Evolutionary conservation across 2,329 filamentous ascomycete species (phyloP).

Genomic region (Alternaria arbusti): DNA sequence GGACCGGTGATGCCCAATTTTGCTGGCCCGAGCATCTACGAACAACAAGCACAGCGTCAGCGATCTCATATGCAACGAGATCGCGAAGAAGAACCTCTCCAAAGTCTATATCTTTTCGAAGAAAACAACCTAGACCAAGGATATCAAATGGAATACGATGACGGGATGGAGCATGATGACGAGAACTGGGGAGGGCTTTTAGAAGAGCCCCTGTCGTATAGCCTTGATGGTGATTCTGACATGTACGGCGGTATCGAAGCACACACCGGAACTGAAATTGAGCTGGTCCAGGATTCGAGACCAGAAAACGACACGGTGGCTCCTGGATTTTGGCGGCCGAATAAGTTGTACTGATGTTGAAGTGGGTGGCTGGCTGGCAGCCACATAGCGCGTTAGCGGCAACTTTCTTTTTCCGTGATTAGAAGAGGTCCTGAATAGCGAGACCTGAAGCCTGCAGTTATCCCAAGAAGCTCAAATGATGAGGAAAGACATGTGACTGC

Average conservation of each 20-base stretch:
- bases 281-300: conserved; percentile 1
- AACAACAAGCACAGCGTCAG: conserved; percentile 32
- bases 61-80: not conserved
- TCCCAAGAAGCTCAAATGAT: not conserved
- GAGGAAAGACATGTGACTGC: not conserved
- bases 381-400: not conserved
- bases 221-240: not conserved
- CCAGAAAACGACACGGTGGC: conserved; percentile 24
- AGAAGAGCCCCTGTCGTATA: not conserved
- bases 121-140: not conserved
- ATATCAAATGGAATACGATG: not conserved
- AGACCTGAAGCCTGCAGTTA: not conserved
- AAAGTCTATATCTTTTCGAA: not conserved
- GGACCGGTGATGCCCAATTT: conserved; percentile 15
- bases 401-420: not conserved
- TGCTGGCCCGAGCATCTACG: conserved; percentile 31
- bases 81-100: not conserved
- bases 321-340: conserved; percentile 53
- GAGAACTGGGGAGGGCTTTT: not conserved
- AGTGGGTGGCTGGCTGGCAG: not conserved
- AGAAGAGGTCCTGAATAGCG: not conserved
- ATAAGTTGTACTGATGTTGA: conserved; percentile 51
- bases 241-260: not conserved
- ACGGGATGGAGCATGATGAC: not conserved
- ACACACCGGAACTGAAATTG: not conserved